Conservation (phyloP, 345 rosid genomes). For the Eucalyptus coolabah region DNA sequence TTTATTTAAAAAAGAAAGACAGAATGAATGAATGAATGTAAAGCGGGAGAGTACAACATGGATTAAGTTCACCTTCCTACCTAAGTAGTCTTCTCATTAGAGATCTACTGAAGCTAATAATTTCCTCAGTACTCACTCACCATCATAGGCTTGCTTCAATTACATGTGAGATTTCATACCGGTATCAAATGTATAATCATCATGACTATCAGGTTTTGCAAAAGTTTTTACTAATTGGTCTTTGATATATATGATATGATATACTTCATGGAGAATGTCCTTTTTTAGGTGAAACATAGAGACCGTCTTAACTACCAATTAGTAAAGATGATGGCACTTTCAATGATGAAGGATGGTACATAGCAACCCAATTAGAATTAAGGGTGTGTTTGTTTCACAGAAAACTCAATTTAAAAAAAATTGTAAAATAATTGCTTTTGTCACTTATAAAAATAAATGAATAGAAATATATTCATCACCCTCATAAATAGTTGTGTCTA, state of each 20-base stretch:
- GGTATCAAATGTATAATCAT: neutral
- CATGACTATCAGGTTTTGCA: neutral
- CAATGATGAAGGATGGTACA: neutral
- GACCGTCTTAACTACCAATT: neutral
- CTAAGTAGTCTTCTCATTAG: neutral
- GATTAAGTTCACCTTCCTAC: neutral
- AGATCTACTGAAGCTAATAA: neutral
- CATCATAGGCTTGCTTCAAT: neutral
- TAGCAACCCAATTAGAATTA: neutral
- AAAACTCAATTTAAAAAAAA: neutral
- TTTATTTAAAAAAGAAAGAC: neutral
- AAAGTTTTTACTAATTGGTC: neutral
- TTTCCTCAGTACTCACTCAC: neutral
- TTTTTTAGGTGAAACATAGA: neutral
- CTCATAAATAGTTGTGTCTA: neutral
- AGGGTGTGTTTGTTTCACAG: fast-evolving
- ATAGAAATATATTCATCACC: too few relatives aligned
- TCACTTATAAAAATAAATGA: too few relatives aligned
- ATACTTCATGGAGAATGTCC: neutral
- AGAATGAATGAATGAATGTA: too few relatives aligned
- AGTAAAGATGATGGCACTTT: neutral
- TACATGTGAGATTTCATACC: neutral
- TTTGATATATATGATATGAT: neutral
- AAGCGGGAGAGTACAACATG: neutral
- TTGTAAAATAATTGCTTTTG: neutral